Evolutionary conservation across 352 stramenopile species (phyloP).

Genomic region (Peronospora farinosa): DNA sequence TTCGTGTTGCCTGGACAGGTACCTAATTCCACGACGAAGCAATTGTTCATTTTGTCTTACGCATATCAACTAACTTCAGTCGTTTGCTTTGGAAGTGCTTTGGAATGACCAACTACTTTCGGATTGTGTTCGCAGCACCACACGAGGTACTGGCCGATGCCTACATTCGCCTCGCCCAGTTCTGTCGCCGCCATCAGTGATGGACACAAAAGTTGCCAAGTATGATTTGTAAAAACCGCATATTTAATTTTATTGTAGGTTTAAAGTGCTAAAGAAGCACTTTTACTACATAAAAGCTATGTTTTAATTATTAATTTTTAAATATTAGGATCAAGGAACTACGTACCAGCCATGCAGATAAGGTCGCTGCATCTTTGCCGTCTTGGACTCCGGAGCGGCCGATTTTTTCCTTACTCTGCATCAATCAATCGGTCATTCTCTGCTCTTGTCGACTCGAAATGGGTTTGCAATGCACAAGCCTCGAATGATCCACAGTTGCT

Average conservation of each 20-base stretch:
- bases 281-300: no score
- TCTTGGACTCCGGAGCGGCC: no score
- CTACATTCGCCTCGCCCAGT: conserved; percentile 51
- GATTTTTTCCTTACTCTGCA: background rate
- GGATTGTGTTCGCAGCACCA: conserved; percentile 64
- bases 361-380: no score
- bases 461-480: conserved; percentile 25
- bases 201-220: background rate
- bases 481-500: conserved; percentile 22
- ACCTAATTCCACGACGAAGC: background rate
- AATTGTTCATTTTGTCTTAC: background rate
- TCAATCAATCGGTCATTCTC: conserved; percentile 20
- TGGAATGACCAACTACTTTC: conserved; percentile 65
- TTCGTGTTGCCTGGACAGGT: conserved; percentile 90
- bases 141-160: conserved; percentile 61
- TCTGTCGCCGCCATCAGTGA: conserved; percentile 47
- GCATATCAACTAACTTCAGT: conserved; percentile 9
- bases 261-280: no score
- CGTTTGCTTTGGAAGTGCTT: conserved; percentile 30
- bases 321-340: no score
- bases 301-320: no score
- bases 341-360: no score
- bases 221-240: background rate
- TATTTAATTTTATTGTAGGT: no score
- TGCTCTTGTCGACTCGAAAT: conserved; percentile 37